These are phyloP conservation scores for Yamadazyma sp. DNA, from an alignment of 805 yeast genomes.

Conservation along the genomic window DNA sequence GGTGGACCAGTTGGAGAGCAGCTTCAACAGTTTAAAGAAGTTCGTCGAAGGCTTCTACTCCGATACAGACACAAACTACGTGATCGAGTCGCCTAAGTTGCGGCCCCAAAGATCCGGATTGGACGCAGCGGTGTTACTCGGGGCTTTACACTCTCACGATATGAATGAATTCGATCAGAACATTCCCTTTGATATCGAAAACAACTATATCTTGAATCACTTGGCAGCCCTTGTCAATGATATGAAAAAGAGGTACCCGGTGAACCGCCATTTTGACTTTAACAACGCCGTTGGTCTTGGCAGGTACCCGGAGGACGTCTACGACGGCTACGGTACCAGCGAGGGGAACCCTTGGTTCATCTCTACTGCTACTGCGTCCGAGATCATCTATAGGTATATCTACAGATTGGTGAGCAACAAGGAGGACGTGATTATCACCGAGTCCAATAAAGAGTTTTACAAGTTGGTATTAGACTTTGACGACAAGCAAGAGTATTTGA, in stretches of 20 bases:
- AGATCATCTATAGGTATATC: constrained; percentile 56
- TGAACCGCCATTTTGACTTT: constrained; percentile 49
- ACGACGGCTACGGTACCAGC: constrained; percentile 68
- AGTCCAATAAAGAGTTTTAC: constrained; percentile 29
- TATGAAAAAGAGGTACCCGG: constrained; percentile 75
- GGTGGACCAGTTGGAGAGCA: constrained; percentile 22
- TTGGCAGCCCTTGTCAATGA: constrained; percentile 59
- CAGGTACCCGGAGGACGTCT: constrained; percentile 89
- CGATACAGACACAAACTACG: constrained; percentile 32
- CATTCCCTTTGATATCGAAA: constrained; percentile 64
- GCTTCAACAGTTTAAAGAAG: constrained; percentile 35
- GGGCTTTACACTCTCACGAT: constrained; percentile 48
- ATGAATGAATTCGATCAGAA: constrained; percentile 29
- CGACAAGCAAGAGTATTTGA: constrained; percentile 16
- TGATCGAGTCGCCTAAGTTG: constrained; percentile 66
- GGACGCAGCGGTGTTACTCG: constrained; percentile 73
- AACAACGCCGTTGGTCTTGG: constrained; percentile 69
- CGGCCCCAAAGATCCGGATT: constrained; percentile 60
- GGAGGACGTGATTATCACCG: constrained; percentile 45
- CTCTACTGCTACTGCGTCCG: constrained; percentile 68
- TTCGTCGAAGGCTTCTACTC: constrained; percentile 36
- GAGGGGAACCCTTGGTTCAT: constrained; percentile 96
- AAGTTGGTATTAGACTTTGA: constrained; percentile 27
- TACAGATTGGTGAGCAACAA: constrained; percentile 39
- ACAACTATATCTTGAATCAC: constrained; percentile 60